Conservation (phyloP, 2,329 filamentous ascomycete genomes). For the Claviceps purpurea region DNA sequence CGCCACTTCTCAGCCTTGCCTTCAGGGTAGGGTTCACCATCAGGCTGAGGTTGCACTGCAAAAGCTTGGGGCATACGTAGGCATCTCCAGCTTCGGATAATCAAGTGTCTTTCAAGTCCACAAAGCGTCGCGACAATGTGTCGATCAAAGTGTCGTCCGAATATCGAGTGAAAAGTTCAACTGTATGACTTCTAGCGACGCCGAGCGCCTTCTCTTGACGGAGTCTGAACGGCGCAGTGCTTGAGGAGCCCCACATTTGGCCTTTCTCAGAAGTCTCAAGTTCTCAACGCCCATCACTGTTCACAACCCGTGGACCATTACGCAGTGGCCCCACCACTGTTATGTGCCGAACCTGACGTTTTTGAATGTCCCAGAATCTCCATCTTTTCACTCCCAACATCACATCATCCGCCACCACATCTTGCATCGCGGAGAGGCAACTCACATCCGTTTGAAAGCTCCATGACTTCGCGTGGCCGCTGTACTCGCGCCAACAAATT, state of each 20-base stretch:
- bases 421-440: constrained; percentile 1
- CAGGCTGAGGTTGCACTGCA: neutral
- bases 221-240: neutral
- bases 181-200: no score
- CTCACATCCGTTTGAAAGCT: neutral
- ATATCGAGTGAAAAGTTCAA: no score
- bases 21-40: neutral
- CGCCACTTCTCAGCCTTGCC: neutral
- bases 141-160: no score
- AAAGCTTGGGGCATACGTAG: neutral
- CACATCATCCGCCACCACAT: constrained; percentile 9
- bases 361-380: constrained; percentile 15
- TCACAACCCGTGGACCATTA: constrained; percentile 16
- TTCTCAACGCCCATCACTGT: neutral
- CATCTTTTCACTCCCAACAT: constrained; percentile 16
- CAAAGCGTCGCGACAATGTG: neutral
- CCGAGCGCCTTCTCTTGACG: no score
- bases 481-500: neutral
- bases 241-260: neutral
- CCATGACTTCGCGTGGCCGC: no score
- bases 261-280: neutral
- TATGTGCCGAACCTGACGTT: constrained; percentile 22
- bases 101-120: neutral
- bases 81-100: neutral
- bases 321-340: constrained; percentile 23